These are phyloP conservation scores for Amylostereum areolatum DNA, from an alignment of 1,284 basidiomycete genomes.

Conservation along the genomic window DNA sequence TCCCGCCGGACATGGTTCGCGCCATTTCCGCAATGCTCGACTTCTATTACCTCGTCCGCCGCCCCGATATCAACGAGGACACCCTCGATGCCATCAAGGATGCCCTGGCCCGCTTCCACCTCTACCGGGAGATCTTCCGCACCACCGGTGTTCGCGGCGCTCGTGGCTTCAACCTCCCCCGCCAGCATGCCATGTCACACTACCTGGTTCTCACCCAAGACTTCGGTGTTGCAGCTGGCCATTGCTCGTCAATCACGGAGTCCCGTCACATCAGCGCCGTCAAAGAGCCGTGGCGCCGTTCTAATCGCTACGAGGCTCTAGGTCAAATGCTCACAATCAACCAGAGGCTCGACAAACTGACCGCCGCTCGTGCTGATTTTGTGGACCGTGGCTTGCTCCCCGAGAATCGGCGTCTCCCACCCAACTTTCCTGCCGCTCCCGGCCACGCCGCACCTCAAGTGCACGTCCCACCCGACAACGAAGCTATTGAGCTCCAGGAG, in stretches of 20 bases:
- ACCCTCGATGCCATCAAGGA: conserved; percentile 5
- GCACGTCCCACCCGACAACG: too few species aligned
- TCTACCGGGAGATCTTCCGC: conserved; percentile 10
- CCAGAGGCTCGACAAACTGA: conserved; percentile 7
- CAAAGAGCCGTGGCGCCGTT: conserved; percentile 19
- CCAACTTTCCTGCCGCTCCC: too few species aligned
- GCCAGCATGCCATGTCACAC: conserved; percentile 17
- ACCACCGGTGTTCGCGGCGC: conserved; percentile 7
- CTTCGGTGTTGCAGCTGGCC: conserved; percentile 18
- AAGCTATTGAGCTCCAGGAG: too few species aligned
- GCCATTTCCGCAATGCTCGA: conserved; percentile 13
- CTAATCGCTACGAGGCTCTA: conserved; percentile 14
- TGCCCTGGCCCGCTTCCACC: conserved; percentile 8
- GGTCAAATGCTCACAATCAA: conserved; percentile 19
- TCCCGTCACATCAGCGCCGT: conserved; percentile 19
- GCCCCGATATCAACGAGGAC: not conserved
- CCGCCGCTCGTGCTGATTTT: not conserved
- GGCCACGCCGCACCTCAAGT: too few species aligned
- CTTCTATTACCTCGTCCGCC: conserved; percentile 16
- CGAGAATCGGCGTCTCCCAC: too few species aligned
- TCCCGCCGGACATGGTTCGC: conserved; percentile 13
- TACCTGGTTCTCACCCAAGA: conserved; percentile 7
- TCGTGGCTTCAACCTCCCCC: conserved; percentile 15
- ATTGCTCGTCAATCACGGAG: conserved; percentile 20
- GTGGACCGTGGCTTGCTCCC: too few species aligned